Percentiles rank a stretch among this genome's conserved stretches.
phyloP scores from a whole-genome alignment of 345 rosid species.

The Geranium rotundifolium region DNA sequence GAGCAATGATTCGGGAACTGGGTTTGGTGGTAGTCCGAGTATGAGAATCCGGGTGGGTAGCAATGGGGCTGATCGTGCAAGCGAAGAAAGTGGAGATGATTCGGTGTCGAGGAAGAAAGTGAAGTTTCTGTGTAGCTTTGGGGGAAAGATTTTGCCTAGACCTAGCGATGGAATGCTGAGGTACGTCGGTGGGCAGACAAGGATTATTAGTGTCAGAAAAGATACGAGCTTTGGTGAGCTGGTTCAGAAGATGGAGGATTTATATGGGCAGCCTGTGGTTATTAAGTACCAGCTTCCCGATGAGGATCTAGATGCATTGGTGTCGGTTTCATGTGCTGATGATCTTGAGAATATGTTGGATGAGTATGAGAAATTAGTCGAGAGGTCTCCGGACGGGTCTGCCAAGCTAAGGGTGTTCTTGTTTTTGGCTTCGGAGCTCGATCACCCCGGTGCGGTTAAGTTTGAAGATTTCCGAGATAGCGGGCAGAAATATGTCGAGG shows the following conservation, averaged over 20 bases:
- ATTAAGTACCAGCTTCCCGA: constrained; percentile 73
- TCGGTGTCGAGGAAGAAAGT: constrained; percentile 45
- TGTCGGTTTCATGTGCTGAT: constrained; percentile 60
- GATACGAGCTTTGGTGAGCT: constrained; percentile 43
- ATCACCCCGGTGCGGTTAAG: constrained; percentile 33
- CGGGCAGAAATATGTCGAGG: constrained; percentile 59
- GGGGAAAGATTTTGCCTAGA: constrained; percentile 72
- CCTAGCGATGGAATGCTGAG: constrained; percentile 67
- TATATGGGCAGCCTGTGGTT: constrained; percentile 41
- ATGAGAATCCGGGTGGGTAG: constrained; percentile 16
- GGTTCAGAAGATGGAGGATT: constrained; percentile 41
- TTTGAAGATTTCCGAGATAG: constrained; percentile 40
- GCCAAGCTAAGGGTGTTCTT: constrained; percentile 62
- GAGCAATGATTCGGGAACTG: too few species aligned
- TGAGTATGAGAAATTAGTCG: constrained; percentile 55
- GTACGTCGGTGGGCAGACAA: constrained; percentile 66
- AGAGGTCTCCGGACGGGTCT: constrained; percentile 55
- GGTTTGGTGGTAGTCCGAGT: too few species aligned
- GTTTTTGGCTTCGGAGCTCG: constrained; percentile 42
- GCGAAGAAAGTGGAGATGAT: constrained; percentile 52
- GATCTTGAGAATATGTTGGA: constrained; percentile 82
- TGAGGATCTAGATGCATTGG: constrained; percentile 76
- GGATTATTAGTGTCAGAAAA: constrained; percentile 45
- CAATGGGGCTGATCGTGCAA: constrained; percentile 26
- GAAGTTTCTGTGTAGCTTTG: constrained; percentile 62